Conservation (phyloP, 2,329 filamentous ascomycete genomes). For the Stagonosporopsis vannaccii region DNA sequence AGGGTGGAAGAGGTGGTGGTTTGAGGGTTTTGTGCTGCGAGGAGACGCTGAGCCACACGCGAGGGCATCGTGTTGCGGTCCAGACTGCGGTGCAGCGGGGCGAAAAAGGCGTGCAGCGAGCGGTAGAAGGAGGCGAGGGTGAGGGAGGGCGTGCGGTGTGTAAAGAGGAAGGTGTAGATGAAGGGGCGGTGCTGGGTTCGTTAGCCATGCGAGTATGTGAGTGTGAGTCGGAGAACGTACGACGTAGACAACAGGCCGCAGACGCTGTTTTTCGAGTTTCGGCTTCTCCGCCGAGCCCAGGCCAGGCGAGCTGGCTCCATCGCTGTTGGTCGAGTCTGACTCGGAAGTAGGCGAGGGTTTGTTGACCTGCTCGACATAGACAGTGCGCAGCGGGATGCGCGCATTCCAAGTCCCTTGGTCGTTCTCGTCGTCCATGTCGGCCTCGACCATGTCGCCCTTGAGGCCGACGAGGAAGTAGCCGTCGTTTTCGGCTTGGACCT, state of each 20-base stretch:
- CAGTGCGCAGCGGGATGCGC: slow-evolving; percentile 68
- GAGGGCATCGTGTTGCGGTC: slow-evolving; percentile 52
- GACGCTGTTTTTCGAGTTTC: slow-evolving; percentile 35
- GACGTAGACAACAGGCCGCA: slow-evolving; percentile 76
- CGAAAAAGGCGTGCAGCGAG: slow-evolving; percentile 61
- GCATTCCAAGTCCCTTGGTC: slow-evolving; percentile 48
- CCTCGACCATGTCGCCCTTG: slow-evolving; percentile 67
- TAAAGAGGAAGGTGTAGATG: slow-evolving; percentile 78
- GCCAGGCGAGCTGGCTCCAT: slow-evolving; percentile 25
- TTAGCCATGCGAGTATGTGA: background rate
- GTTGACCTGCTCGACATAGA: slow-evolving; percentile 69
- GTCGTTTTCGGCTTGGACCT: slow-evolving; percentile 53
- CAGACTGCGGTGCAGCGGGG: slow-evolving; percentile 56
- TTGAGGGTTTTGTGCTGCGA: slow-evolving; percentile 45
- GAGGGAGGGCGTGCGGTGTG: slow-evolving; percentile 64
- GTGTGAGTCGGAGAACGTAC: slow-evolving; percentile 40
- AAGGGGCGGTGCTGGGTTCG: slow-evolving; percentile 67
- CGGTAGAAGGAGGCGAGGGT: slow-evolving; percentile 55
- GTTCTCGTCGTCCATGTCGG: slow-evolving; percentile 54
- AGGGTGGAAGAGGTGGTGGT: slow-evolving; percentile 46
- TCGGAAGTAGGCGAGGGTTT: slow-evolving; percentile 39
- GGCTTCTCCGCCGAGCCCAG: slow-evolving; percentile 13
- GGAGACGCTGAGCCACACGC: slow-evolving; percentile 53
- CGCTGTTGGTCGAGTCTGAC: slow-evolving; percentile 31
- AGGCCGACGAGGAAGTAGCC: slow-evolving; percentile 73